Evolutionary conservation across 2,329 filamentous ascomycete genomes (phyloP), one percentile per base, ranked within the genome.

Genomic region (Talaromyces sp.): DNA sequence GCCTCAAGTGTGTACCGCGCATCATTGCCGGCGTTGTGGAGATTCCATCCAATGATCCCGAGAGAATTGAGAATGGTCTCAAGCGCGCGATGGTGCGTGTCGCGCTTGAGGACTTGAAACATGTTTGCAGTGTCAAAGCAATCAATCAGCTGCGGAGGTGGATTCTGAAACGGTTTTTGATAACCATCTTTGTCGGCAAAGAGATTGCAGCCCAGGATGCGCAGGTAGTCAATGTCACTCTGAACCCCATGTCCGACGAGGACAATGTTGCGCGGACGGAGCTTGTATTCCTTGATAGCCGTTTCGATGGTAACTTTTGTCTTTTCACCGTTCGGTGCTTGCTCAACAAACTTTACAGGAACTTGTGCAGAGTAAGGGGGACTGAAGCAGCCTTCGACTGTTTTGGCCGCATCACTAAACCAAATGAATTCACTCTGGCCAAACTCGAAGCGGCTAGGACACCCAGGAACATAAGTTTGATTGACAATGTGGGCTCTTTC

Each of bases 11-110:
- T 93, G 70, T 89, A 94, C 1, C 86, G 83, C 0, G 92, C 91
- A 70, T 96, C 92, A 65, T 96, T 96, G 1, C 92, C 84, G 0
- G 88, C 92, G 69, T 96, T 96, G 74, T 96, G 92, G n/a, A 93
- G 79, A 66, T 89, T 80, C 73, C 79, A 83, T 48, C 80, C 83
- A 0, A 75, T 67, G 9, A 95, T 83, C 2, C 82, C 83, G 29
- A 96, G 78, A 6, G 88, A 81, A 6, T 74, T 68, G 26, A 96
- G 81, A 14, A 95, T 80, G 6, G 67, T 76, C 0, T 76, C 77
- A 1, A 97, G 81, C 1, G 82, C 83, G 14, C 82, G 80, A 3
- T 79, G 71, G 2, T 88, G 77, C 0, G 70, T 67, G 24, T 83
- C 80, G 14, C 81, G 79, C 32, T 80, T 81, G 68, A 88, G 82